These are phyloP conservation scores for Xylaria acuta DNA, from an alignment of 495 filamentous ascomycete genomes.

Conservation along the genomic window DNA sequence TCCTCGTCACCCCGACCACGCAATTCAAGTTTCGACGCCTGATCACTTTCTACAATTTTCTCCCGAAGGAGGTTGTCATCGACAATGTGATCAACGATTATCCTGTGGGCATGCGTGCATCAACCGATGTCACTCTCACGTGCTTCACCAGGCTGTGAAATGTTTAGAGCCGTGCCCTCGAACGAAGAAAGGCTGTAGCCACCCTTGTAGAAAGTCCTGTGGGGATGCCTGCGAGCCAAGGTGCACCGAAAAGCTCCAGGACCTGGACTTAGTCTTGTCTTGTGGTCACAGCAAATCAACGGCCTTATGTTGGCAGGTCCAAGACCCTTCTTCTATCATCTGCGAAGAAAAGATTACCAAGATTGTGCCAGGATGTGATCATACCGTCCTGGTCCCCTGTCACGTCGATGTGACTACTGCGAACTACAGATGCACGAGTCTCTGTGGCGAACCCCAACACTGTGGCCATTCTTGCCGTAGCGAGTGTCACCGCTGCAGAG, in stretches of 20 bases:
- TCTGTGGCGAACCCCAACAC: constrained; percentile 52
- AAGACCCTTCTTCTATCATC: constrained; percentile 33
- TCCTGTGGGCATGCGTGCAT: constrained; percentile 74
- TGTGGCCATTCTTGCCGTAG: constrained; percentile 69
- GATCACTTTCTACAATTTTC: constrained; percentile 66
- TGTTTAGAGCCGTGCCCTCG: constrained; percentile 69
- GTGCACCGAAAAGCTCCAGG: constrained; percentile 45
- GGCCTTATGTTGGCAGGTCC: constrained; percentile 59
- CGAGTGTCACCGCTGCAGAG: constrained; percentile 58
- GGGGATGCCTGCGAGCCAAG: constrained; percentile 53
- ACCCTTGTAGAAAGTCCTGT: constrained; percentile 66
- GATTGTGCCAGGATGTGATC: constrained; percentile 58
- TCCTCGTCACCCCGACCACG: constrained; percentile 67
- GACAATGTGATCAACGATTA: constrained; percentile 65
- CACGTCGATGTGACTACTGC: constrained; percentile 46
- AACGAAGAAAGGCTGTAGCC: constrained; percentile 62
- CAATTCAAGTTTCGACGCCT: constrained; percentile 61
- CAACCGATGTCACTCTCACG: constrained; percentile 71
- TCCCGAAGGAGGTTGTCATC: constrained; percentile 75
- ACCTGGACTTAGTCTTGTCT: constrained; percentile 50
- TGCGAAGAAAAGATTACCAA: constrained; percentile 49
- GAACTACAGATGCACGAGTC: constrained; percentile 53
- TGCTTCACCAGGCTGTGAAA: constrained; percentile 65
- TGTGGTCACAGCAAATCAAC: constrained; percentile 63
- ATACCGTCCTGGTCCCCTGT: constrained; percentile 61